Conservation (phyloP, 805 yeast species). For the Ogataea minuta region DNA sequence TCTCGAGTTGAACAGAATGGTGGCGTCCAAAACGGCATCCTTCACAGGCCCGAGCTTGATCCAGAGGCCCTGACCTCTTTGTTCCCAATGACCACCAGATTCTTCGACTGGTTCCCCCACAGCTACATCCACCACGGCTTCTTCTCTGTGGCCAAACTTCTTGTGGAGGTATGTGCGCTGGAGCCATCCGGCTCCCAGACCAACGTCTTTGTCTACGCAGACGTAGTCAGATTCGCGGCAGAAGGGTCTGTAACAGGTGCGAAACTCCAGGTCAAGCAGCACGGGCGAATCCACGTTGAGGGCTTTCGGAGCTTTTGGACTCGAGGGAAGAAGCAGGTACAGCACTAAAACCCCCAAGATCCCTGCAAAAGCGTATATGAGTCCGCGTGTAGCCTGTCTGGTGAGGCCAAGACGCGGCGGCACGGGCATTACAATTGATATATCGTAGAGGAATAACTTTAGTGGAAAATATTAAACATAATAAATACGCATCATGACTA, state of each 20-base stretch:
- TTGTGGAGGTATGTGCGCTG: conserved; percentile 15
- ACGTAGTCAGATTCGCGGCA: conserved; percentile 5
- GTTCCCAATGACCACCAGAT: conserved; percentile 3
- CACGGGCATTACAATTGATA: too few relatives aligned
- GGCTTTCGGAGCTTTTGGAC: too few relatives aligned
- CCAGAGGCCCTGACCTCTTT: conserved; percentile 44
- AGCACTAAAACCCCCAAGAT: conserved; percentile 1
- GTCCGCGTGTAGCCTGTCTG: conserved; percentile 14
- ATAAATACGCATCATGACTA: too few relatives aligned
- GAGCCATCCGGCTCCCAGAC: conserved; percentile 14
- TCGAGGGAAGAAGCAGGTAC: too few relatives aligned
- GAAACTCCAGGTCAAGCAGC: conserved; percentile 20
- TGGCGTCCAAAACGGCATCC: conserved; percentile 53
- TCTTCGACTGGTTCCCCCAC: conserved; percentile 10
- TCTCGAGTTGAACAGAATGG: conserved; percentile 71
- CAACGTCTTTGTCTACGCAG: conserved; percentile 24
- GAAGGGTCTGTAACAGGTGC: conserved; percentile 12
- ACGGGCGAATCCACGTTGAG: conserved; percentile 4
- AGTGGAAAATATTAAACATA: neutral
- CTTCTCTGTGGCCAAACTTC: conserved; percentile 13
- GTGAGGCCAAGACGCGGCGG: conserved; percentile 14
- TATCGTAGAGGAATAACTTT: too few relatives aligned
- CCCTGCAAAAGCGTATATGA: neutral
- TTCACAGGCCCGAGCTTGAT: conserved; percentile 45
- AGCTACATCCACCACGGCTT: conserved; percentile 15